Evolutionary conservation across 2,329 filamentous ascomycete genomes (phyloP).

Genomic region (Cladosporium sp.): DNA sequence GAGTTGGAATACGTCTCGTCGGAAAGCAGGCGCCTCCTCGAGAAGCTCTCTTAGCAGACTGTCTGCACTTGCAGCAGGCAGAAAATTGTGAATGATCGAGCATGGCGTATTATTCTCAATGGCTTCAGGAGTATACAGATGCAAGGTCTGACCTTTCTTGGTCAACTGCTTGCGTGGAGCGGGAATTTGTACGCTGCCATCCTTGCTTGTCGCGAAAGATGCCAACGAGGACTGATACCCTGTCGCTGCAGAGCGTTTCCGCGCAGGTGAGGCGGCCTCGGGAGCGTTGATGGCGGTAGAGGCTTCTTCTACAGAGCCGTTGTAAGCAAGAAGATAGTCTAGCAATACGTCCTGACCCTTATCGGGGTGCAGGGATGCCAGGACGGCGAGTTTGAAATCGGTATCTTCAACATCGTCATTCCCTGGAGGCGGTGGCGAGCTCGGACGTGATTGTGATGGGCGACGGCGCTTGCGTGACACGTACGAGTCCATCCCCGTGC

Average conservation of each 20-base stretch:
- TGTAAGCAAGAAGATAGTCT: constrained; percentile 73
- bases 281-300: constrained; percentile 53
- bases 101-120: constrained; percentile 83
- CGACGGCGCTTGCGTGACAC: constrained; percentile 28
- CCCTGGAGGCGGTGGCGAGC: constrained; percentile 11
- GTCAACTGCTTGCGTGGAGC: constrained; percentile 50
- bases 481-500: constrained; percentile 31
- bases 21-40: constrained; percentile 69
- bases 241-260: constrained; percentile 34
- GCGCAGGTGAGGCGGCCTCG: constrained; percentile 30
- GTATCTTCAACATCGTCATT: constrained; percentile 67
- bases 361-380: constrained; percentile 73
- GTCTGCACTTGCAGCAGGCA: constrained; percentile 70
- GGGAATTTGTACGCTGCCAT: neutral
- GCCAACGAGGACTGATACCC: constrained; percentile 48
- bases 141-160: constrained; percentile 77
- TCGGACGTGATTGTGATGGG: constrained; percentile 25
- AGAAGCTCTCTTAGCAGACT: constrained; percentile 74
- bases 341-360: constrained; percentile 67
- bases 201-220: constrained; percentile 23
- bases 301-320: constrained; percentile 72
- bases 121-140: constrained; percentile 78
- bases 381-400: constrained; percentile 81
- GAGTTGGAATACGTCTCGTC: constrained; percentile 73
- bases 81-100: constrained; percentile 88